Evolutionary conservation across 1,139 yeast species (phyloP).

Genomic region (Sugiyamaella neomexicana): DNA sequence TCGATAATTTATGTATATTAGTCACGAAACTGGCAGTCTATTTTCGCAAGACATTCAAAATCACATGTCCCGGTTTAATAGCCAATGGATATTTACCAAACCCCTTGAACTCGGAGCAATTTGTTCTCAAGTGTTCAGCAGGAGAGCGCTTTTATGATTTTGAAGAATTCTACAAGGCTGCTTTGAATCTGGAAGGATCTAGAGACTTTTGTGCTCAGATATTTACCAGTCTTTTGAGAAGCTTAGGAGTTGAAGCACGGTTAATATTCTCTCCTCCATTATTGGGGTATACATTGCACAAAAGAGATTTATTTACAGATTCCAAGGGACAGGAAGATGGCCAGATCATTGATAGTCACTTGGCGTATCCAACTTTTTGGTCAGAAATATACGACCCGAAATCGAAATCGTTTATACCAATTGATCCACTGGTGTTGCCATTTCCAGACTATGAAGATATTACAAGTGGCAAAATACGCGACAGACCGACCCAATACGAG

Average conservation of each 20-base stretch:
- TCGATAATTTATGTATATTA: constrained; percentile 8
- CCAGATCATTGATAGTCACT: constrained; percentile 18
- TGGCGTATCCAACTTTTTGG: constrained; percentile 68
- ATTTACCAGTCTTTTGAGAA: constrained; percentile 62
- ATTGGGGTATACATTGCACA: constrained; percentile 19
- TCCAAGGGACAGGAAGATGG: background rate
- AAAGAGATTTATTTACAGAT: constrained; percentile 2
- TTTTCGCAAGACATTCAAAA: constrained; percentile 6
- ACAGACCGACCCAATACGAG: constrained; percentile 16
- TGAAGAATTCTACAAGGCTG: constrained; percentile 11
- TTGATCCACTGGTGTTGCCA: constrained; percentile 65
- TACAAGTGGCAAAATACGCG: constrained; percentile 1
- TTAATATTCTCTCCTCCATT: constrained; percentile 69
- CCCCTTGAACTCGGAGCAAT: background rate
- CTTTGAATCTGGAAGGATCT: constrained; percentile 49
- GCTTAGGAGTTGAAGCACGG: constrained; percentile 64
- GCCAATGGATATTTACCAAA: constrained; percentile 7
- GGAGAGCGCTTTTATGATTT: constrained; percentile 12
- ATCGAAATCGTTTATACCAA: constrained; percentile 64
- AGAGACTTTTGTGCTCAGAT: constrained; percentile 75
- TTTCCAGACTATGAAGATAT: constrained; percentile 55
- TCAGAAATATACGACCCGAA: constrained; percentile 76
- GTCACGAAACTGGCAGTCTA: constrained; percentile 15
- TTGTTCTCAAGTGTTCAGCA: constrained; percentile 4
- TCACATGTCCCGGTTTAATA: constrained; percentile 9